phyloP scores from a whole-genome alignment of 768 basidiomycete genomes.

The Dioszegia hungarica region DNA sequence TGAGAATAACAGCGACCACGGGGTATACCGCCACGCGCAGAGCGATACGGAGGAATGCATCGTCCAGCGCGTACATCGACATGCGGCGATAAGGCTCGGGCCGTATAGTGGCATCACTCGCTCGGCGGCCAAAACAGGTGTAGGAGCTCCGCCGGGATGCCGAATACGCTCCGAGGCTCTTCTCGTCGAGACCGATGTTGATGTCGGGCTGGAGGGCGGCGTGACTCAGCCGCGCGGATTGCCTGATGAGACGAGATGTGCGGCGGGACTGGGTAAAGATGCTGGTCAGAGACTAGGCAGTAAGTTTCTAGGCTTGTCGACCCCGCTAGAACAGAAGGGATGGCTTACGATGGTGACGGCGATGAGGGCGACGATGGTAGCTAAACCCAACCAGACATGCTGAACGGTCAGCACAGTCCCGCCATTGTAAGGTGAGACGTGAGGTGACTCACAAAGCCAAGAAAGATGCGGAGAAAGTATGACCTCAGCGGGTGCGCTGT shows the following conservation, averaged over 20 bases:
- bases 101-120: too few species aligned
- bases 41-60: conserved; percentile 1
- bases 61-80: conserved; percentile 5
- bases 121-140: too few species aligned
- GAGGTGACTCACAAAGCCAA: not conserved
- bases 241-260: not conserved
- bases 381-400: not conserved
- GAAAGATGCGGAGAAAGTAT: not conserved
- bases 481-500: too few species aligned
- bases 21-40: not conserved
- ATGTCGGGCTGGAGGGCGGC: not conserved
- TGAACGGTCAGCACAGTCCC: not conserved
- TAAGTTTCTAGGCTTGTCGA: not conserved
- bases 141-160: too few species aligned
- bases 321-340: not conserved
- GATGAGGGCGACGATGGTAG: not conserved
- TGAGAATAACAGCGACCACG: not conserved
- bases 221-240: not conserved
- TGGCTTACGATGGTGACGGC: conserved; percentile 3
- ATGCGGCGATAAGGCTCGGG: not conserved
- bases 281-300: not conserved
- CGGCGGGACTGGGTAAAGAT: conserved; percentile 1
- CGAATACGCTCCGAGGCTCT: too few species aligned
- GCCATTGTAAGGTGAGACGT: not conserved
- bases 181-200: too few species aligned